Base-by-base conservation (phyloP, 805 yeast species). In the Starmerella ratchasimensis region DNA sequence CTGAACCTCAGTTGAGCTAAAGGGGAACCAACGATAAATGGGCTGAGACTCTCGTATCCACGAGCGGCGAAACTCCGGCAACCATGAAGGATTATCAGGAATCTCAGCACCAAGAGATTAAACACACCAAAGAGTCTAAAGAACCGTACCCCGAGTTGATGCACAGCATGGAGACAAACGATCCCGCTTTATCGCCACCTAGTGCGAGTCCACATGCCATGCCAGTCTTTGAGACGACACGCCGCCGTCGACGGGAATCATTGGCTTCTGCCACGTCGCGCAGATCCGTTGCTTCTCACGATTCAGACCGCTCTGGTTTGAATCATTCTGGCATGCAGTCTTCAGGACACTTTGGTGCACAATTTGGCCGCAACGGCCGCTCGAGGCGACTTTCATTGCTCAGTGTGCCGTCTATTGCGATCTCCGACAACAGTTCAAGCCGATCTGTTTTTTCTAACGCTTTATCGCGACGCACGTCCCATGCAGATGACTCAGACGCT, bases 401-500 rank as follows among this genome's bases (percentile, higher is more conserved):
- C 19, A 43, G 47, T 28, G 14, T 40, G 24, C 29, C 26, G 6
- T 45, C 48, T 13, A 43, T 39, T 28, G 46, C 47, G 10, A 25
- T 40, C 6, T 35, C 36, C 32, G 34, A 28, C 15, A 24, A 29
- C 23, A n/a, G n/a, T n/a, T 28, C 42, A n/a, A 19, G 21, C 11
- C 20, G 9, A n/a, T 40, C 43, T 14, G 33, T 28, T 4, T 27
- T 14, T 3, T 14, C 41, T 6, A 33, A 33, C 28, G 29, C 30
- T 11, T 19, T 37, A 28, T 39, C 44, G 7, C 35, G 42, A 7
- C 38, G 34, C n/a, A 43, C 45, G 17, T 38, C 36, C 3, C 43
- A 42, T 18, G 50, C 47, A 4, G 49, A 41, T 31, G 58, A 48
- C 19, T 47, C 49, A 15, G 57, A 53, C 18, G 51, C 53, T 19